Percentiles rank a stretch among this genome's conserved stretches.
These are phyloP conservation scores for Exidia glandulosa DNA, from an alignment of 768 basidiomycete genomes.

Conservation along the genomic window DNA sequence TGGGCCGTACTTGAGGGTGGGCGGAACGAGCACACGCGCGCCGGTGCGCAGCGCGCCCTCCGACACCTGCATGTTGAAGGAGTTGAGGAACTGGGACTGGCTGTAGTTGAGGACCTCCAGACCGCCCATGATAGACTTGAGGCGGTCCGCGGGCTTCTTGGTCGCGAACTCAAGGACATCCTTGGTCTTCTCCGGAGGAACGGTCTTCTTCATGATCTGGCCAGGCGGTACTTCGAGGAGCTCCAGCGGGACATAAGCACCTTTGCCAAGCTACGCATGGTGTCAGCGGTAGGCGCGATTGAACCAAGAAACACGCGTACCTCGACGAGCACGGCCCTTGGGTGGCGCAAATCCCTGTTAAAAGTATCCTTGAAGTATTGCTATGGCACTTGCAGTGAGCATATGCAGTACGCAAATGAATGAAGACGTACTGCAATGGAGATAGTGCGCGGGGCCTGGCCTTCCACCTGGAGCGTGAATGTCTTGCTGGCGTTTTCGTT, in stretches of 20 bases:
- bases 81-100: constrained; percentile 61
- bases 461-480: constrained; percentile 51
- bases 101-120: constrained; percentile 42
- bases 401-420: not conserved
- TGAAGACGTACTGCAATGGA: constrained; percentile 9
- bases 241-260: constrained; percentile 59
- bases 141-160: constrained; percentile 45
- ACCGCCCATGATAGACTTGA: constrained; percentile 43
- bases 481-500: constrained; percentile 41
- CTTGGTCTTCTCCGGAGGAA: constrained; percentile 55
- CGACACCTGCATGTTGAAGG: constrained; percentile 60
- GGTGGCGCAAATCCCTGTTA: constrained; percentile 44
- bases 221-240: constrained; percentile 49
- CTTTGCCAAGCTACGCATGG: constrained; percentile 40
- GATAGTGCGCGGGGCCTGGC: constrained; percentile 6
- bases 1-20: constrained; percentile 53
- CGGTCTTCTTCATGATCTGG: constrained; percentile 62
- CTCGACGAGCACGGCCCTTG: constrained; percentile 58
- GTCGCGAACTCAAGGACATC: constrained; percentile 58
- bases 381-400: not conserved
- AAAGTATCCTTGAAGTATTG: constrained; percentile 46
- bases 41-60: constrained; percentile 42
- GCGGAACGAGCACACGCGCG: constrained; percentile 54
- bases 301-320: constrained; percentile 23
- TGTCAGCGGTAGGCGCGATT: not conserved